A percentile compares a stretch with the other conserved stretches of the same genome.
These are phyloP conservation scores for Xerocomellus amylosporus DNA, from an alignment of 768 basidiomycete species.

Conservation along the genomic window DNA sequence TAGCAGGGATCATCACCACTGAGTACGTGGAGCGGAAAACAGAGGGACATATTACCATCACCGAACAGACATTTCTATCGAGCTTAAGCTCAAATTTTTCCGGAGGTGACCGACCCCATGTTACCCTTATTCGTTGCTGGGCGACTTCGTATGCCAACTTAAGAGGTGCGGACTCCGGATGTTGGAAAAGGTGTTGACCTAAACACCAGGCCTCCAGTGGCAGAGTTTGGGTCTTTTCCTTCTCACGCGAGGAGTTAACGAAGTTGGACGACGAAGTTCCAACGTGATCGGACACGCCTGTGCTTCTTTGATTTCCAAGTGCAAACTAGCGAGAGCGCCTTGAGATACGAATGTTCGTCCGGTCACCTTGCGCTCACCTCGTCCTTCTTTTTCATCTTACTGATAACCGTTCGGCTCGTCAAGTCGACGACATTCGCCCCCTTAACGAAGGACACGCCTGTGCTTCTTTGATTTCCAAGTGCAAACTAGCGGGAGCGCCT, in stretches of 20 bases:
- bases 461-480: background rate
- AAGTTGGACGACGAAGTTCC: conserved; percentile 31
- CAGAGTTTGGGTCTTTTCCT: conserved; percentile 2
- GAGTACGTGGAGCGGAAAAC: background rate
- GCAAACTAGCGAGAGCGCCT: conserved; percentile 4
- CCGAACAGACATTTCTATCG: conserved; percentile 10
- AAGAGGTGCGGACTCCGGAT: conserved; percentile 11
- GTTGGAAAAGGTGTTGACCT: conserved; percentile 19
- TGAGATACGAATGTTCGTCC: conserved; percentile 3
- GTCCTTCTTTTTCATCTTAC: conserved; percentile 26
- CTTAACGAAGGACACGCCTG: conserved; percentile 10
- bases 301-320: background rate
- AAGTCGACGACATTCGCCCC: conserved; percentile 9
- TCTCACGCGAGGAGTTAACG: conserved; percentile 14
- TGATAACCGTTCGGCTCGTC: background rate
- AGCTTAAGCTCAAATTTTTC: conserved; percentile 16
- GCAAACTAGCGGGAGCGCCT: conserved; percentile 4
- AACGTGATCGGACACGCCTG: conserved; percentile 14
- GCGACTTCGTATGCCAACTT: conserved; percentile 13
- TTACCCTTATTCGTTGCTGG: conserved; percentile 9
- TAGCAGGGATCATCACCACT: conserved; percentile 2
- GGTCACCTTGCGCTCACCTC: conserved; percentile 17
- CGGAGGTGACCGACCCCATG: conserved; percentile 7
- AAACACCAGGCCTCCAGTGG: conserved; percentile 31
- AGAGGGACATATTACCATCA: conserved; percentile 12